Conservation (phyloP, 306 rosid genomes). For the Gleditsia sinensis region DNA sequence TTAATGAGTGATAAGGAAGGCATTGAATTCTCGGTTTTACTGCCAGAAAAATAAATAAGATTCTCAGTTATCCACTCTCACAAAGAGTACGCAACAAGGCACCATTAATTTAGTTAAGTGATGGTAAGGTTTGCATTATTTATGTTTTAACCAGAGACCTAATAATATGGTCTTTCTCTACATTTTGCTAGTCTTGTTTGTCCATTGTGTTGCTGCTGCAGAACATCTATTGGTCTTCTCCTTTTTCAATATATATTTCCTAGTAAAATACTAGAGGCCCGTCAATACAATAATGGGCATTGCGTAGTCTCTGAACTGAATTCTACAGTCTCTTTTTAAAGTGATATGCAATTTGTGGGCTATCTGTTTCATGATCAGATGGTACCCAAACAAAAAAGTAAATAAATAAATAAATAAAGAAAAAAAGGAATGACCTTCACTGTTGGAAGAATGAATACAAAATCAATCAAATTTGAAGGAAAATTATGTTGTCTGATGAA, state of each 20-base stretch:
- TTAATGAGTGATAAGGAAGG: not conserved
- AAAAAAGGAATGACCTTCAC: too few species aligned
- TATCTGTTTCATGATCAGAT: not conserved
- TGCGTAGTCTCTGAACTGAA: not conserved
- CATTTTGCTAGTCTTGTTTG: not conserved
- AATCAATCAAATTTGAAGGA: not conserved
- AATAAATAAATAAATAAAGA: too few species aligned
- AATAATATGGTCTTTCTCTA: not conserved
- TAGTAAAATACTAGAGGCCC: not conserved
- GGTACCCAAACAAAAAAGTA: not conserved
- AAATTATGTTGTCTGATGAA: not conserved
- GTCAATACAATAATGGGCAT: not conserved
- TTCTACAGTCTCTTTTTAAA: not conserved
- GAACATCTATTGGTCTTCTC: too few species aligned
- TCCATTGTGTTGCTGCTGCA: too few species aligned
- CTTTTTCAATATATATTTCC: not conserved
- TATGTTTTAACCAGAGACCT: not conserved
- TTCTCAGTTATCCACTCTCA: conserved; percentile 5
- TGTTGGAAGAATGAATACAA: not conserved
- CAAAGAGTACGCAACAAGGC: conserved; percentile 1
- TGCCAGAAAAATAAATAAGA: not conserved
- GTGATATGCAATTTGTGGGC: not conserved
- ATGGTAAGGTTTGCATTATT: not conserved
- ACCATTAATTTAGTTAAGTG: not conserved
- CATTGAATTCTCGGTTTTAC: not conserved